Conservation (phyloP, 345 rosid genomes). For the Balakata baccata region DNA sequence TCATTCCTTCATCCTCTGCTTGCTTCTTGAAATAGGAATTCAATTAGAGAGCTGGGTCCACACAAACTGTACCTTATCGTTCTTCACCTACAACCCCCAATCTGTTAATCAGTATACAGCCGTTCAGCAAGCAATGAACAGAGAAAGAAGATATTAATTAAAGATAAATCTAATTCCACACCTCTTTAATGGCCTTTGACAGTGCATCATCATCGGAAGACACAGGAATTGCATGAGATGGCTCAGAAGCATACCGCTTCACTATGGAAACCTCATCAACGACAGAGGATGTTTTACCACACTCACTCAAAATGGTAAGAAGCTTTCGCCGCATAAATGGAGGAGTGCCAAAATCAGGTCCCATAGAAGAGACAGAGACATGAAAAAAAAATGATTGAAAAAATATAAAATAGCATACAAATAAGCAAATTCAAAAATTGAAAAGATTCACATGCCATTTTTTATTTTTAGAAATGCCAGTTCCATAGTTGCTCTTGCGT, state of each 20-base stretch:
- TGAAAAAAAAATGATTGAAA: constrained; percentile 11
- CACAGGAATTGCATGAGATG: constrained; percentile 75
- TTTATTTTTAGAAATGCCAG: constrained; percentile 76
- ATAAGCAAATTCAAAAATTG: not conserved
- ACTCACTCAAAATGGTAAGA: constrained; percentile 60
- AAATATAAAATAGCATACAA: constrained; percentile 1
- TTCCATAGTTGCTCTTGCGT: constrained; percentile 91
- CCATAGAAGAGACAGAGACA: constrained; percentile 35
- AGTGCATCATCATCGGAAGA: constrained; percentile 81
- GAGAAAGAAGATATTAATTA: not conserved
- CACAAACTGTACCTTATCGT: constrained; percentile 58
- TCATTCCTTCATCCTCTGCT: constrained; percentile 54
- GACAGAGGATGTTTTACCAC: constrained; percentile 68
- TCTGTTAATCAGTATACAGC: constrained; percentile 4
- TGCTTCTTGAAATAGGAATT: constrained; percentile 60
- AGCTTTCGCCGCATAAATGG: constrained; percentile 60
- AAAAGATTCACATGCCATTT: constrained; percentile 50
- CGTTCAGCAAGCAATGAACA: not conserved
- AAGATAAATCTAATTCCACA: constrained; percentile 20
- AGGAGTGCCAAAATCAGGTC: constrained; percentile 90
- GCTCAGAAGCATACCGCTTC: constrained; percentile 65
- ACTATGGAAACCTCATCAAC: constrained; percentile 64
- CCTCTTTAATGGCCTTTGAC: constrained; percentile 77
- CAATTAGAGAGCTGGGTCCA: constrained; percentile 93
- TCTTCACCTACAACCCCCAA: constrained; percentile 55